A percentile compares a stretch with the other conserved stretches of the same genome.
Evolutionary conservation across 1,139 yeast species (phyloP).

Genomic region (Insectozyma bohioensis): DNA sequence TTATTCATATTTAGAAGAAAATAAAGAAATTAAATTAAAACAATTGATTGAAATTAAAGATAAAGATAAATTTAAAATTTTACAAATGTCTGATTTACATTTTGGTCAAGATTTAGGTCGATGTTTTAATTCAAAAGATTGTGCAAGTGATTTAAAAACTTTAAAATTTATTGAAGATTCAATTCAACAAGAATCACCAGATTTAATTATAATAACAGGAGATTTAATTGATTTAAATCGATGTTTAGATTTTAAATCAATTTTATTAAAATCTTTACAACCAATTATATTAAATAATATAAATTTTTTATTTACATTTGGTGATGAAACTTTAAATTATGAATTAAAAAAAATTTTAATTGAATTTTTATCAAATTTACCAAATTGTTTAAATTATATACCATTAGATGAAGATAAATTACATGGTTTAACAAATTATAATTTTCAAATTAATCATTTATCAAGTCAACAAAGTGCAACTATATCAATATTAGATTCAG

Average conservation of each 20-base stretch:
- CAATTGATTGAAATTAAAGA: constrained; percentile 6
- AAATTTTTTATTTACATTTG: constrained; percentile 42
- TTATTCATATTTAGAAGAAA: constrained; percentile 1
- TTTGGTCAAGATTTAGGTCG: constrained; percentile 33
- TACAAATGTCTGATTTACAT: constrained; percentile 44
- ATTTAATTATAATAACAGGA: constrained; percentile 42
- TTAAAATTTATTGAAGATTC: constrained; percentile 28
- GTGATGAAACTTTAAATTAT: constrained; percentile 34
- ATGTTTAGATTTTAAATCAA: constrained; percentile 30
- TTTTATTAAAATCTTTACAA: constrained; percentile 35
- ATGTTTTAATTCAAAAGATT: constrained; percentile 17
- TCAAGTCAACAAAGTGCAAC: constrained; percentile 17
- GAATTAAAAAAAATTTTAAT: constrained; percentile 15
- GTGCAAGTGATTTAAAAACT: constrained; percentile 31
- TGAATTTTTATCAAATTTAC: constrained; percentile 31
- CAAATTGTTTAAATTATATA: constrained; percentile 36
- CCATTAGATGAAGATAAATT: constrained; percentile 10
- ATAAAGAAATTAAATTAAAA: constrained; percentile 5
- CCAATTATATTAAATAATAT: constrained; percentile 31
- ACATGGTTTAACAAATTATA: constrained; percentile 41
- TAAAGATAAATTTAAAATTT: constrained; percentile 25
- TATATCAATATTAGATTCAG: constrained; percentile 37
- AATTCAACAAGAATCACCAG: constrained; percentile 30
- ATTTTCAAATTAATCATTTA: constrained; percentile 23
- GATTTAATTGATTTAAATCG: constrained; percentile 32